phyloP scores from a whole-genome alignment of 2,329 filamentous ascomycete species.

The Arthrinium phaeospermum region DNA sequence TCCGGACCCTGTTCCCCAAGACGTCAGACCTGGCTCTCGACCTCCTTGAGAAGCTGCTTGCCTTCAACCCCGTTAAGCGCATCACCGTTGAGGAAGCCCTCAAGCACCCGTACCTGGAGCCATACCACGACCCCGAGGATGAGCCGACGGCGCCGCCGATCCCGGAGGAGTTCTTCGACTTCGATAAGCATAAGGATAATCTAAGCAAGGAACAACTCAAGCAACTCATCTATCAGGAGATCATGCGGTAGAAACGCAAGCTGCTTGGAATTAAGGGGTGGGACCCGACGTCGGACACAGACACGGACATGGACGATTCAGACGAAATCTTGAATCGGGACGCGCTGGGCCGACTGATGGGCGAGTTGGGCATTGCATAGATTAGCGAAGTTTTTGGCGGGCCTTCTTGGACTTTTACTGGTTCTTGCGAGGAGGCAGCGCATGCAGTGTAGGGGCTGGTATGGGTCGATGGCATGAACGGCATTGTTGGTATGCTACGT shows the following conservation, averaged over 20 bases:
- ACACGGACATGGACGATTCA: conserved; percentile 10
- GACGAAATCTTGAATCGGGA: not conserved
- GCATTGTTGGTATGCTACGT: conserved; percentile 18
- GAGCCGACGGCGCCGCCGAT: conserved; percentile 97
- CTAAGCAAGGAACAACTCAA: conserved; percentile 98
- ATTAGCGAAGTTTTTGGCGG: conserved; percentile 18
- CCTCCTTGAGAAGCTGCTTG: conserved; percentile 90
- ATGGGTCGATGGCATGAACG: conserved; percentile 12
- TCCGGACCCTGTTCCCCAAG: conserved; percentile 97
- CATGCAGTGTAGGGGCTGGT: not conserved
- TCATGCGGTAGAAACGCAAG: conserved; percentile 64
- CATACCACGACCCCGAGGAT: conserved; percentile 98
- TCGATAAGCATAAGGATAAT: conserved; percentile 99
- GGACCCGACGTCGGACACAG: not conserved
- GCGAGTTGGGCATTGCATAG: conserved; percentile 20
- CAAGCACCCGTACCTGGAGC: conserved; percentile 97
- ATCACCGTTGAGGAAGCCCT: conserved; percentile 98
- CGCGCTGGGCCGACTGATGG: conserved; percentile 17
- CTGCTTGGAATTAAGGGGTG: conserved; percentile 6
- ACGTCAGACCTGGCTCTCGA: conserved; percentile 97
- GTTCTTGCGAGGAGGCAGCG: not conserved
- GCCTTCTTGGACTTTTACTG: conserved; percentile 9
- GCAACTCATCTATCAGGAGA: conserved; percentile 96
- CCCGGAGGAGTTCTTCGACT: conserved; percentile 99
- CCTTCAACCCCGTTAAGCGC: conserved; percentile 98